Base-by-base conservation (phyloP, 1,284 basidiomycete species). In the Mycosarcoma maydis region DNA sequence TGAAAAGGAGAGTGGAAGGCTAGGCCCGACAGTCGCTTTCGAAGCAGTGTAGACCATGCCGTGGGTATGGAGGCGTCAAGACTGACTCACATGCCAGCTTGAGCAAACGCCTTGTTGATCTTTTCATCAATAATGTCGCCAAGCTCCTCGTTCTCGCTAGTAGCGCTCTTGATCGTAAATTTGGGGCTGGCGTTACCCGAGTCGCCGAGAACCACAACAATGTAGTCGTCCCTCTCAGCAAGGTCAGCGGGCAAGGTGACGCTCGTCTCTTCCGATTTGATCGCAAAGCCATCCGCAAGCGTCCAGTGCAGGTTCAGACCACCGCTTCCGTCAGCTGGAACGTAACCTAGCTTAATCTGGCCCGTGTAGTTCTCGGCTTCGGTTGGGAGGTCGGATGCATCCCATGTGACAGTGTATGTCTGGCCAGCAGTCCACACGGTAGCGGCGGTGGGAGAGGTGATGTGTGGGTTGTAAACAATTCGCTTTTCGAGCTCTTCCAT, bases 401-500 rank as follows among this genome's bases (percentile, higher is more conserved):
- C 45, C 71, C 72, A 71, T 5, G 33, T 65, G 52, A 74, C 69
- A 0, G 20, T 24, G 34, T 61, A 51, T 10, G 30, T 46, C 20
- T 52, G 20, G 13, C 67, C 68, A 8, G 68, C 62, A 0, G 29
- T 40, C 72, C 72, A 71, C 8, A 60, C 58, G 24, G 55, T 55
- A 1, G 38, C 24, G 4, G 41, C 13, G 34, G 30, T 42, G 8
- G 65, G 70, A 1, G 32, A 38, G 44, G 69, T 72, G 54, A 72
- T 64, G 33, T 39, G 55, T 7, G 69, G 69, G 48, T 72, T 72
- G 49, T 61, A 72, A 4, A 72, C 70, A 42, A 72, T 55, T 22
- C 70, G 55, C 26, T 70, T 70, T 9, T 54, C 39, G 13, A 54
- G 54, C 19, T 45, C 36, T 20, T 37, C 32, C 3, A 8, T 39